Conservation (phyloP, 306 rosid genomes). For the Canavalia ensiformis region DNA sequence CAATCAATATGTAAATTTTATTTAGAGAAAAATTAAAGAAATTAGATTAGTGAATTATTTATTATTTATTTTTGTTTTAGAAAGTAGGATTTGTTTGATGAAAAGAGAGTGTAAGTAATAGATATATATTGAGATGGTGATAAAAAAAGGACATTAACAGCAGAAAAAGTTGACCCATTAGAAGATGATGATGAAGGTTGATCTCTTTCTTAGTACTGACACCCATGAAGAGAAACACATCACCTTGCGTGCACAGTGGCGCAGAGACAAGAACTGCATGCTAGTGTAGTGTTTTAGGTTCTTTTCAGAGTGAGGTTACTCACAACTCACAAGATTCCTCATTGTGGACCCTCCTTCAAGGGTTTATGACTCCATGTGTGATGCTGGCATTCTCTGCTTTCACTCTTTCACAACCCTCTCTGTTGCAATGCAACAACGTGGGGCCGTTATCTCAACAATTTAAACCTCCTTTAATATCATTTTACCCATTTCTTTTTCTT, state of each 20-base stretch:
- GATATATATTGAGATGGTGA: slow-evolving; percentile 28
- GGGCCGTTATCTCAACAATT: slow-evolving; percentile 61
- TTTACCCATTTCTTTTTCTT: neutral
- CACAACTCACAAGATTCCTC: slow-evolving; percentile 64
- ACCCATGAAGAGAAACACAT: slow-evolving; percentile 56
- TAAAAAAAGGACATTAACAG: slow-evolving; percentile 47
- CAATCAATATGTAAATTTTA: slow-evolving; percentile 41
- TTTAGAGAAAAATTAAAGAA: neutral
- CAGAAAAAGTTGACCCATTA: slow-evolving; percentile 41
- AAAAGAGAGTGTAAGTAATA: neutral
- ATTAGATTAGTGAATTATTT: neutral
- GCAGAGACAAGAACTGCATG: slow-evolving; percentile 57
- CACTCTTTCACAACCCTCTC: slow-evolving; percentile 28
- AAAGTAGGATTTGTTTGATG: slow-evolving; percentile 2
- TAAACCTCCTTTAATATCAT: neutral
- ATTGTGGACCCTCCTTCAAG: slow-evolving; percentile 61
- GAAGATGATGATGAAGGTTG: slow-evolving; percentile 44
- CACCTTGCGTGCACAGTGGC: slow-evolving; percentile 46
- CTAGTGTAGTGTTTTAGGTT: slow-evolving; percentile 46
- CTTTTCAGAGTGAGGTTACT: slow-evolving; percentile 51
- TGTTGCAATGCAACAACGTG: slow-evolving; percentile 37
- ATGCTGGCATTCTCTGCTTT: slow-evolving; percentile 65
- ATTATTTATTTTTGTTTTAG: neutral
- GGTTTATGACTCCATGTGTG: slow-evolving; percentile 77
- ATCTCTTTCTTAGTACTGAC: slow-evolving; percentile 63